Conservation (phyloP, 495 filamentous ascomycete genomes). For the Penicillium dipodomyicola region DNA sequence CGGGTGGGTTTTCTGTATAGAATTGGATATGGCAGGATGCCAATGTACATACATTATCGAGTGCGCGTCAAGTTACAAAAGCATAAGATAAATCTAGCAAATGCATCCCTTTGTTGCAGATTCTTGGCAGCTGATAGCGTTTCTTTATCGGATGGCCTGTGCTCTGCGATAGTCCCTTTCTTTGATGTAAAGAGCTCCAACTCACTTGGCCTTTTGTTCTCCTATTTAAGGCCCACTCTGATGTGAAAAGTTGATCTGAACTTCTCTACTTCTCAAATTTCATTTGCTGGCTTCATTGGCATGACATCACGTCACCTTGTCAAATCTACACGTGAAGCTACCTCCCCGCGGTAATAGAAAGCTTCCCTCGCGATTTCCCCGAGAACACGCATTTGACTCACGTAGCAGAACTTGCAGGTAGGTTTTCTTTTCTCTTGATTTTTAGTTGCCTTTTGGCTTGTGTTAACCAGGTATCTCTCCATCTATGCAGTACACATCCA, state of each 20-base stretch:
- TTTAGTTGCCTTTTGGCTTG: not conserved
- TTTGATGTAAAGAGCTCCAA: not conserved
- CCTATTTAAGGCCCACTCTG: not conserved
- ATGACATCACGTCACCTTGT: not conserved
- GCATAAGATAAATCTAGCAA: not conserved
- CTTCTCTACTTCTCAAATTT: not conserved
- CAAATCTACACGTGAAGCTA: not conserved
- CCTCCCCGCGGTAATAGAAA: not conserved
- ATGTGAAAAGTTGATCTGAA: not conserved
- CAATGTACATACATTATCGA: not conserved
- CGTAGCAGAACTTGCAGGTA: not conserved
- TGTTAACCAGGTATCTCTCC: not conserved
- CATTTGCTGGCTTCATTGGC: too few relatives aligned
- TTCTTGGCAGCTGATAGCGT: not conserved
- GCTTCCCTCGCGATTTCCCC: not conserved
- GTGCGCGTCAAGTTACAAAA: not conserved
- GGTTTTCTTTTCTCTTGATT: too few relatives aligned
- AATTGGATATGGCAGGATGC: not conserved
- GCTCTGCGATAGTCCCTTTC: not conserved
- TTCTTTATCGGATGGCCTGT: not conserved
- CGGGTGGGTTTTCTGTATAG: conserved; percentile 68
- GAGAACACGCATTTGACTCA: not conserved
- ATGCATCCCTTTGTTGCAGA: not conserved
- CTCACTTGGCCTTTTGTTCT: not conserved
- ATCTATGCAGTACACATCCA: not conserved